These are phyloP conservation scores for Boletus reticulatus DNA, from an alignment of 768 basidiomycete species.

Conservation along the genomic window DNA sequence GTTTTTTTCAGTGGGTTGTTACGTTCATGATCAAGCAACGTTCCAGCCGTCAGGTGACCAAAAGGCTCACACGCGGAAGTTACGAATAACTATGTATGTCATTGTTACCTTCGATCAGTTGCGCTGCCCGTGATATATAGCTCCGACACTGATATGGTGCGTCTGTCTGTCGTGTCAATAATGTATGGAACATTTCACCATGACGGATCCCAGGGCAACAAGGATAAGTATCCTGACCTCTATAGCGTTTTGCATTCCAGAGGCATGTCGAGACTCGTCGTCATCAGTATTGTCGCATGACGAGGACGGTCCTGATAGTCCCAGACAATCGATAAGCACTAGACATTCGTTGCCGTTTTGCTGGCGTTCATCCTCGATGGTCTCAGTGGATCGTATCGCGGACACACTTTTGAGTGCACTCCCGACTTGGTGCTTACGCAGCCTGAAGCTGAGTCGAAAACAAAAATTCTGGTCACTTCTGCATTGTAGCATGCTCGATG, in stretches of 20 bases:
- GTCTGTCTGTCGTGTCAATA: neutral
- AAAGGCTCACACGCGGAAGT: constrained; percentile 5
- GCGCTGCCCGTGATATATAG: constrained; percentile 8
- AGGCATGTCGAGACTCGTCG: constrained; percentile 3
- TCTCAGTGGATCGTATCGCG: constrained; percentile 23
- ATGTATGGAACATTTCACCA: neutral
- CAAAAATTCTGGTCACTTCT: constrained; percentile 18
- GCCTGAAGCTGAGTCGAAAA: constrained; percentile 11
- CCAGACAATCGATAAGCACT: constrained; percentile 21
- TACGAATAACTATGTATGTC: constrained; percentile 16
- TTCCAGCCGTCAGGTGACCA: constrained; percentile 13
- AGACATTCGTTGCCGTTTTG: neutral
- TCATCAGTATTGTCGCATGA: constrained; percentile 8
- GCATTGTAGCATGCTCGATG: constrained; percentile 15
- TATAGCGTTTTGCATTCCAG: constrained; percentile 18
- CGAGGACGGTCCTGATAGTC: constrained; percentile 1
- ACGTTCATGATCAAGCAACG: constrained; percentile 9
- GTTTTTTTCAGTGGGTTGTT: constrained; percentile 15
- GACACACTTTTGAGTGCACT: constrained; percentile 20
- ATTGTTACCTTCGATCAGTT: constrained; percentile 10
- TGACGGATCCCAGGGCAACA: constrained; percentile 15
- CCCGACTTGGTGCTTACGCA: constrained; percentile 16
- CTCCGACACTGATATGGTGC: constrained; percentile 15
- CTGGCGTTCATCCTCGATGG: neutral
- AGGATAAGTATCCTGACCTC: constrained; percentile 26